phyloP scores from a whole-genome alignment of 768 basidiomycete genomes.

The Trametes sanguinea region DNA sequence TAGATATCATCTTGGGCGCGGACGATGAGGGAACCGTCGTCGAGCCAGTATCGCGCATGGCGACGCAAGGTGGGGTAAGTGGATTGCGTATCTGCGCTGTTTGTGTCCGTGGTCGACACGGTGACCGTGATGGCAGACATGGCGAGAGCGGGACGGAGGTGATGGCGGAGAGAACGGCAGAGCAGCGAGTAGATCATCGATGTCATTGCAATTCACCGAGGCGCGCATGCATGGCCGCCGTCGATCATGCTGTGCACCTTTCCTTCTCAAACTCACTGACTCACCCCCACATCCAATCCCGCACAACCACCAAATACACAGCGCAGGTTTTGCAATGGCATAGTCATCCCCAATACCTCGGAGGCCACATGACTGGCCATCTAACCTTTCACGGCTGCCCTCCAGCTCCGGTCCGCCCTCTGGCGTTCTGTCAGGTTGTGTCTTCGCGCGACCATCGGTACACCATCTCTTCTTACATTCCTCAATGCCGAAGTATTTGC shows the following conservation, averaged over 20 bases:
- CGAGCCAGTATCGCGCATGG: slow-evolving; percentile 64
- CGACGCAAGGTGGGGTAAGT: slow-evolving; percentile 10
- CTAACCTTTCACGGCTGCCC: too few species aligned
- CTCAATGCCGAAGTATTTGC: too few species aligned
- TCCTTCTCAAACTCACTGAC: not conserved
- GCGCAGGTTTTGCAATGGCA: too few species aligned
- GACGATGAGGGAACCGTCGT: slow-evolving; percentile 63
- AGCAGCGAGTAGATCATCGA: not conserved
- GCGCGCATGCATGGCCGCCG: not conserved
- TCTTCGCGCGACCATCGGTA: too few species aligned
- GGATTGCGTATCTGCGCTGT: not conserved
- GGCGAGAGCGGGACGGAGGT: not conserved
- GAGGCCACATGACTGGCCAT: not conserved
- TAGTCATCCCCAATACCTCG: not conserved
- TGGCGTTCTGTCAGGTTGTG: too few species aligned
- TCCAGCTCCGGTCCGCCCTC: too few species aligned
- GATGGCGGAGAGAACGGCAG: not conserved
- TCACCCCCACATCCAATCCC: not conserved
- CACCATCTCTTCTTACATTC: too few species aligned
- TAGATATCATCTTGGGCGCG: slow-evolving; percentile 48
- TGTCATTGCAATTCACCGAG: not conserved
- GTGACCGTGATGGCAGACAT: slow-evolving; percentile 13
- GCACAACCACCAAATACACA: too few species aligned
- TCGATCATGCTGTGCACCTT: not conserved
- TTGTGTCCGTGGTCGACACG: slow-evolving; percentile 3